These are phyloP conservation scores for Talaromyces sp. DNA, from an alignment of 2,329 filamentous ascomycete genomes.

Conservation along the genomic window DNA sequence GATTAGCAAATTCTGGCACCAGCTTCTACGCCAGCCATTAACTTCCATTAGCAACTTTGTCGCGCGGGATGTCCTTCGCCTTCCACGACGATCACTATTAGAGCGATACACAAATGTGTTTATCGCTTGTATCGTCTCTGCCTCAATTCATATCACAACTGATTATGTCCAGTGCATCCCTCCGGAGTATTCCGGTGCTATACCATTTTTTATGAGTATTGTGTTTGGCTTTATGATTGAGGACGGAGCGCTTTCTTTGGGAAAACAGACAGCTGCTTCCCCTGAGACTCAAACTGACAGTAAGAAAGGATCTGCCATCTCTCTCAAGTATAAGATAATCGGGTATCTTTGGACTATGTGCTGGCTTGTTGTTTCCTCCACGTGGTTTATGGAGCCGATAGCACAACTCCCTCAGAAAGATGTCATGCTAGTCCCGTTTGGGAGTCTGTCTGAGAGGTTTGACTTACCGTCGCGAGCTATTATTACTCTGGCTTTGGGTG, in stretches of 20 bases:
- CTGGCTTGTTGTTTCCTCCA: too few relatives aligned
- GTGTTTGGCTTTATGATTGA: slow-evolving; percentile 32
- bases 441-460: too few relatives aligned
- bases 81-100: slow-evolving; percentile 19
- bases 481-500: too few relatives aligned
- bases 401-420: too few relatives aligned
- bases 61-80: slow-evolving; percentile 18
- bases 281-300: too few relatives aligned
- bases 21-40: slow-evolving; percentile 27
- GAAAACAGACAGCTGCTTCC: too few relatives aligned
- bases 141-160: slow-evolving; percentile 20
- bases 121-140: slow-evolving; percentile 32
- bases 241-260: slow-evolving; percentile 13
- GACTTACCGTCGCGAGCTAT: too few relatives aligned
- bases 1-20: slow-evolving; percentile 36
- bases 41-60: slow-evolving; percentile 22
- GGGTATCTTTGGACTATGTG: too few relatives aligned
- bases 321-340: too few relatives aligned
- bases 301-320: too few relatives aligned
- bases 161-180: neutral
- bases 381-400: too few relatives aligned
- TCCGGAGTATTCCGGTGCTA: slow-evolving; percentile 12
- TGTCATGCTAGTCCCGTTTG: too few relatives aligned
- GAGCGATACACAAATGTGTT: slow-evolving; percentile 32
- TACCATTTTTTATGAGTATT: slow-evolving; percentile 28